Evolutionary conservation across 371 early-diverging fungal genomes (phyloP).

Genomic region (Basidiobolus meristosporus): DNA sequence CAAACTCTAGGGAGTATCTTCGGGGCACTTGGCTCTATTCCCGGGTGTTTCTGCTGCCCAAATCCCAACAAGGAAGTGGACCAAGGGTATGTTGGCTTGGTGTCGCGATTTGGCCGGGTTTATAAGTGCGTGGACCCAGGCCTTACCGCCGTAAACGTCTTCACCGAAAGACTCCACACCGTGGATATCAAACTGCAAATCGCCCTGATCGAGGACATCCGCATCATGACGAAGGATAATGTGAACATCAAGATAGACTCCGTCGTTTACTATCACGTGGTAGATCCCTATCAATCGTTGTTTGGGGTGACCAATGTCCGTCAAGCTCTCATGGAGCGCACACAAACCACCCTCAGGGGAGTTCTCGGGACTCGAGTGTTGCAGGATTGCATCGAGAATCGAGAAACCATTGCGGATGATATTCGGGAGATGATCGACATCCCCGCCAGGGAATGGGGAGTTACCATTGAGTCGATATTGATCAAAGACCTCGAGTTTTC

Average conservation of each 20-base stretch:
- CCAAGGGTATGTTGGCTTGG: conserved; percentile 46
- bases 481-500: conserved; percentile 75
- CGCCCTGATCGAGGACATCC: conserved; percentile 8
- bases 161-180: conserved; percentile 37
- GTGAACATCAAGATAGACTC: too few species aligned
- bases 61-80: too few species aligned
- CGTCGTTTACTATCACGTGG: conserved; percentile 67
- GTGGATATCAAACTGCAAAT: conserved; percentile 21
- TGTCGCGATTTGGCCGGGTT: conserved; percentile 64
- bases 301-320: conserved; percentile 57
- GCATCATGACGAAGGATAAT: too few species aligned
- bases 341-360: conserved; percentile 58
- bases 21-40: too few species aligned
- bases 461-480: conserved; percentile 55
- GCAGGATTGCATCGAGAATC: conserved; percentile 71
- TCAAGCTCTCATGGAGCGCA: conserved; percentile 53
- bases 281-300: conserved; percentile 61
- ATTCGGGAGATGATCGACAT: too few species aligned
- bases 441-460: conserved; percentile 65
- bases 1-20: too few species aligned
- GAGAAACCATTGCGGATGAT: conserved; percentile 50
- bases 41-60: too few species aligned
- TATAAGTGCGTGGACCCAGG: conserved; percentile 85
- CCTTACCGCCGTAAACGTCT: conserved; percentile 50
- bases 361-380: conserved; percentile 35